Evolutionary conservation across 257 asterid genomes (phyloP), one percentile per base, ranked within the genome.

Genomic region (Petrea volubilis): DNA sequence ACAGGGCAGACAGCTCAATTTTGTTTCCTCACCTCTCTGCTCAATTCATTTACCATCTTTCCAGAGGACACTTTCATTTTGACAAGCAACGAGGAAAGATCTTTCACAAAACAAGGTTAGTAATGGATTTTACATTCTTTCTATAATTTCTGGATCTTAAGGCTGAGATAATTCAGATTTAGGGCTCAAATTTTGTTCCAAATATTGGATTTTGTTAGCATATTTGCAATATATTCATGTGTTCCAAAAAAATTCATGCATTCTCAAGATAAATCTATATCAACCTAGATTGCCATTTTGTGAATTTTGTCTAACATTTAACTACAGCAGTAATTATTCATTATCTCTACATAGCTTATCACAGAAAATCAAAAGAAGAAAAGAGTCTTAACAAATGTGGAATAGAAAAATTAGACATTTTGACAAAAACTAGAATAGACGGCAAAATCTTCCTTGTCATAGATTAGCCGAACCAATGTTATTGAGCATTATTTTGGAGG

Each of bases 31-130:
- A 18, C 62, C 52, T 62, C 68, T 41, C 55, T 62, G 56, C 53
- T 55, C 27, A 62, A 53, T 60, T 13, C 52, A 46, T 41, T 52
- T 44, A 47, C 46, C 63, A 58, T 23, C 34, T 51, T 49, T 38
- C 14, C 64, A 21, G 46, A 52, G 47, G 34, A 41, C 33, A 51
- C 60, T 1, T 57, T 58, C 77, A 17, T 18, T 67, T 72, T 34
- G 29, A 17, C 78, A 60, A 67, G 50, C 68, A 33, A 36, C 6
- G 43, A 38, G 43, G 43, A 20, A n/a, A 21, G 21, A n/a, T 36
- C 38, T 61, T 56, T 47, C 25, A 17, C 44, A 20, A 2, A 64
- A 33, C 58, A 68, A 60, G 79, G 82, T 73, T 40, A 67, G 74
- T 72, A 34, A 53, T 1, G 38, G 21, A 67, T 43, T 24, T 25